Conservation (phyloP, 1,284 basidiomycete genomes). For the Clitocybe nebularis region DNA sequence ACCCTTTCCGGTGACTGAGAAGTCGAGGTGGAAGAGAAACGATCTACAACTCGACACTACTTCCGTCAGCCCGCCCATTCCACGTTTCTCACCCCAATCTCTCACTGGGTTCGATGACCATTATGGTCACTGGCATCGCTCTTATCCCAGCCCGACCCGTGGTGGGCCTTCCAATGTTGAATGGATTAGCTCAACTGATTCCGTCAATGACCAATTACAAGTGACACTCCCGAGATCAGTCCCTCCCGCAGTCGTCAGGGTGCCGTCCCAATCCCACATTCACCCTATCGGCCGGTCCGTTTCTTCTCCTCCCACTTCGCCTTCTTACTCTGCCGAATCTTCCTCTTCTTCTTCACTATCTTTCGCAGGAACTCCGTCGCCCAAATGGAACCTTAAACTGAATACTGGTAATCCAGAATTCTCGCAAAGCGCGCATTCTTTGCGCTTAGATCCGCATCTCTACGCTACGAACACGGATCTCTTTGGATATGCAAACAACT, state of each 20-base stretch:
- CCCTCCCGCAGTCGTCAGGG: slow-evolving; percentile 16
- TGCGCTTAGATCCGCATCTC: slow-evolving; percentile 26
- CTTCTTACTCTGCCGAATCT: slow-evolving; percentile 14
- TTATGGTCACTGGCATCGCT: slow-evolving; percentile 12
- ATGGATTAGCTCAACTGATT: slow-evolving; percentile 25
- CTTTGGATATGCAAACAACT: slow-evolving; percentile 32
- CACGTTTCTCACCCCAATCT: slow-evolving; percentile 25
- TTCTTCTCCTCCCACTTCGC: slow-evolving; percentile 22
- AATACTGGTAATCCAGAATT: slow-evolving; percentile 22
- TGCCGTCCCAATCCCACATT: slow-evolving; percentile 14
- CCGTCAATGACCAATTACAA: slow-evolving; percentile 9
- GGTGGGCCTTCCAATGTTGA: slow-evolving; percentile 33
- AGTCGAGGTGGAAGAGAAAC: slow-evolving; percentile 13
- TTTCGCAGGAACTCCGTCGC: slow-evolving; percentile 19
- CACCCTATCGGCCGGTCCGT: slow-evolving; percentile 22
- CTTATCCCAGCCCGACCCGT: slow-evolving; percentile 17
- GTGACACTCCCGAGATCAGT: slow-evolving; percentile 9
- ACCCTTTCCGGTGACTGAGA: slow-evolving; percentile 27
- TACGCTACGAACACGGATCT: slow-evolving; percentile 22
- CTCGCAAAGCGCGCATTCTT: slow-evolving; percentile 30
- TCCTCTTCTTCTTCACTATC: slow-evolving; percentile 23
- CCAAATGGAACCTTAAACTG: slow-evolving; percentile 16
- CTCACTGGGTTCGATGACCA: slow-evolving; percentile 27
- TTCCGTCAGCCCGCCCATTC: slow-evolving; percentile 32
- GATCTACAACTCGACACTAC: slow-evolving; percentile 18